A percentile compares a stretch with the other conserved stretches of the same genome.
Conservation (phyloP, 176 grass and related monocot genomes). For the Rhynchospora pubera region DNA sequence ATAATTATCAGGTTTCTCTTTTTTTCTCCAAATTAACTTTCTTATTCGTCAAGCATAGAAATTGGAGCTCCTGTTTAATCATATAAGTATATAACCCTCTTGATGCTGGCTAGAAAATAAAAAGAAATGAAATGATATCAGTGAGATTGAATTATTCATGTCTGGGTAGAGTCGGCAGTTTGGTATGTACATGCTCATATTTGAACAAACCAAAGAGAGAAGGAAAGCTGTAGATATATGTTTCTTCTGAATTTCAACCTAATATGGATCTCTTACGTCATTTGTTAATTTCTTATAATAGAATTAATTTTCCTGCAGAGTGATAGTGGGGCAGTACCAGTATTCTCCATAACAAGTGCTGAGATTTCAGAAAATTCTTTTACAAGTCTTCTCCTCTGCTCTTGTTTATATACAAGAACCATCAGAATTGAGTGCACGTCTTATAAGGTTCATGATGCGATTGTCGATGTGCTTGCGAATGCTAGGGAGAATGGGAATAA, state of each 20-base stretch:
- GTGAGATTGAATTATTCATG: not conserved
- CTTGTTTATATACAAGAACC: constrained; percentile 42
- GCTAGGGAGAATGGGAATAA: no score
- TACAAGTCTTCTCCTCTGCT: constrained; percentile 89
- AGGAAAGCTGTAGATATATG: not conserved
- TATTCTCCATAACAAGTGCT: constrained; percentile 63
- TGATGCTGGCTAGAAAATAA: not conserved
- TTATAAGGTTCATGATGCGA: no score
- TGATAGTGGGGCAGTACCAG: constrained; percentile 71
- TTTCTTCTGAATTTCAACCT: not conserved
- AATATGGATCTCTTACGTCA: not conserved
- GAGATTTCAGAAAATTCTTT: constrained; percentile 95
- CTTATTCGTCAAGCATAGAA: no score
- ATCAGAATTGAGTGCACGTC: constrained; percentile 36
- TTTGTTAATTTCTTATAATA: constrained; percentile 8
- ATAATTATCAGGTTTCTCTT: no score
- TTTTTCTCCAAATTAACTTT: no score
- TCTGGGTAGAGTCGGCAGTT: not conserved
- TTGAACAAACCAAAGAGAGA: not conserved
- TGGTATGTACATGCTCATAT: not conserved
- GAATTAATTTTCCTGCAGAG: constrained; percentile 43
- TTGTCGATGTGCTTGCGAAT: no score
- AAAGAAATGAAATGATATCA: not conserved
- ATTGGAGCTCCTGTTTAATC: constrained; percentile 8
- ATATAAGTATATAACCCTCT: not conserved